Base-by-base conservation (phyloP, 108 stramenopile species). In the Discostella pseudostelligera region DNA sequence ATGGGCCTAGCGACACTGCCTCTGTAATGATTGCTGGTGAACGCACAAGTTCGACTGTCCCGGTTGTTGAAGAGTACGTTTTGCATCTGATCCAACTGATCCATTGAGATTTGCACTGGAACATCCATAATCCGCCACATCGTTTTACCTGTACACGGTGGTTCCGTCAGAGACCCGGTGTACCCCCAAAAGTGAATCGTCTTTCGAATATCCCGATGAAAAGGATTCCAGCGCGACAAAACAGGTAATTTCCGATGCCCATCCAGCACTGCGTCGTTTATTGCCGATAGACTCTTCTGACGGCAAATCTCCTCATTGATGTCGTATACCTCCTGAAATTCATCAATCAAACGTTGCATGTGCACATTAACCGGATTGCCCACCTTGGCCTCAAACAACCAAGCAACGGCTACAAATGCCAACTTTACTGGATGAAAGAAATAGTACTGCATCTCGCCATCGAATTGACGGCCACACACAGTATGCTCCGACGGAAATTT, bases 131-230 rank as follows among this genome's bases (percentile, higher is more conserved):
- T 79, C 57, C 88, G 82, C 93, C 93, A 94, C 1, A 77, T 76
- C 1, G 90, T 85, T 13, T 69, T 83, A 62, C 89, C 80, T 39
- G 76, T 64, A 57, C 93, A 94, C 0, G 93, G 93, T 3, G 93
- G 93, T 26, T 90, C 88, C 0, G 93, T 94, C n/a, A 83, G 63
- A 13, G 83, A 85, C 16, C 93, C 93, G 11, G 77, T 70, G 62
- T 94, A 94, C 0, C 83, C 79, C 65, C 81, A 90, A 14, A 56
- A 56, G 17, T 56, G 55, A n/a, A 69, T 62, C 1, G 68, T 25
- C 4, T 40, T 61, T 12, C 29, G 62, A 14, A 69, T 69, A 9
- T 51, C 50, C 21, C 50, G 50, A 14, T 26, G 50, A 4, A 12
- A 13, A 12, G 26, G 50, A 9, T 14, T 14, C 13, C 24, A 26